Percentiles rank a stretch among this genome's conserved stretches.
Evolutionary conservation across 768 basidiomycete species (phyloP).

Genomic region (Scleroderma bovista): DNA sequence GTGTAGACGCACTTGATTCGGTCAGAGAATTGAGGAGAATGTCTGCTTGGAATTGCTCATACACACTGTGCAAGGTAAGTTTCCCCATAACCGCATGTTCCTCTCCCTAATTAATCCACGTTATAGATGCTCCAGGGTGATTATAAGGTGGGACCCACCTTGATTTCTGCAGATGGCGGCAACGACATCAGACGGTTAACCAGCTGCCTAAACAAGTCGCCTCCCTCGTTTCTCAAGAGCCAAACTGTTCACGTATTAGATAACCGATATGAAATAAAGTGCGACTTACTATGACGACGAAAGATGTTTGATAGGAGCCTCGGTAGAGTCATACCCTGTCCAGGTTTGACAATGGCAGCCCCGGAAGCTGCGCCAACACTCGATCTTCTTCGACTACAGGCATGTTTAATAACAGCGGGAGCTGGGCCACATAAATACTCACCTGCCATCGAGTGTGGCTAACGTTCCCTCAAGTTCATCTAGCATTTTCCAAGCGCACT

Average conservation of each 20-base stretch:
- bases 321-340: slow-evolving; percentile 52
- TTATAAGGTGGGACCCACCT: slow-evolving; percentile 34
- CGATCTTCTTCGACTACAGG: slow-evolving; percentile 41
- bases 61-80: slow-evolving; percentile 72
- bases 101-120: slow-evolving; percentile 48
- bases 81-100: slow-evolving; percentile 71
- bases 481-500: slow-evolving; percentile 51
- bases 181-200: slow-evolving; percentile 54
- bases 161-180: slow-evolving; percentile 51
- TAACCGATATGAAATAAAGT: neutral
- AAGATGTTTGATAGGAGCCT: slow-evolving; percentile 56
- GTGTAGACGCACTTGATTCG: slow-evolving; percentile 70
- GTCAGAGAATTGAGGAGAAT: slow-evolving; percentile 87
- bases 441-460: slow-evolving; percentile 50
- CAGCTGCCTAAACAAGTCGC: slow-evolving; percentile 45
- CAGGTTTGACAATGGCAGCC: slow-evolving; percentile 15
- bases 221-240: slow-evolving; percentile 54
- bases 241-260: slow-evolving; percentile 43
- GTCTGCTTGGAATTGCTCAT: slow-evolving; percentile 74
- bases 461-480: slow-evolving; percentile 57
- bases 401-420: slow-evolving; percentile 3
- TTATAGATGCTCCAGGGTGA: neutral
- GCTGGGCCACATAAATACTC: slow-evolving; percentile 9
- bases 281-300: slow-evolving; percentile 58
- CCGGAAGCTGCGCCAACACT: slow-evolving; percentile 29